phyloP scores from a whole-genome alignment of 2,329 filamentous ascomycete species.

The Teratosphaeria destructans region DNA sequence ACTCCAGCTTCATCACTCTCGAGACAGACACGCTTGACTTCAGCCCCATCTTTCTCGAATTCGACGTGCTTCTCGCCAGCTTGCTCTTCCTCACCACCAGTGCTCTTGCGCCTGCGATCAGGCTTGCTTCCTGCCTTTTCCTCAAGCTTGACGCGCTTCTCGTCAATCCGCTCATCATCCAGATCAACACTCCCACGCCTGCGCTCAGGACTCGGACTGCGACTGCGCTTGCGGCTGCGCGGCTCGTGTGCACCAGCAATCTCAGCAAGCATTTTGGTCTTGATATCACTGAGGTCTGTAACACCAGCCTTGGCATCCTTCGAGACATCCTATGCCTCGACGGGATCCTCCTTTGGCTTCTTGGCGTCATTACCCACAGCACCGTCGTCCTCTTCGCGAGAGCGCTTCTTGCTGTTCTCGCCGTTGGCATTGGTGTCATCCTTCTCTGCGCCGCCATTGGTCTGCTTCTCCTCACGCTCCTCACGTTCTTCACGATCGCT shows the following conservation, averaged over 20 bases:
- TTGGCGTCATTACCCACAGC: not conserved
- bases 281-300: not conserved
- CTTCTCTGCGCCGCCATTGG: not conserved
- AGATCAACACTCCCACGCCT: not conserved
- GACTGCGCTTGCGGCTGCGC: not conserved
- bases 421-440: not conserved
- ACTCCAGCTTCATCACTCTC: not conserved
- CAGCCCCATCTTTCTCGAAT: not conserved
- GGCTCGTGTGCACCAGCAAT: not conserved
- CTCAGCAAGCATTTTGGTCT: not conserved
- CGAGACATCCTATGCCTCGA: not conserved
- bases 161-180: not conserved
- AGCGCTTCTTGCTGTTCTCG: not conserved
- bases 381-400: slow-evolving; percentile 1
- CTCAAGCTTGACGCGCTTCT: not conserved
- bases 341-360: not conserved
- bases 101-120: not conserved
- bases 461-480: not conserved
- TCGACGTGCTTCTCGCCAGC: not conserved
- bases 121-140: not conserved
- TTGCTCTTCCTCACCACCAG: not conserved
- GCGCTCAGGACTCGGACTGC: not conserved
- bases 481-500: not conserved
- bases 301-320: not conserved
- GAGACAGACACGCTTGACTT: not conserved